Evolutionary conservation across 1,139 yeast genomes (phyloP), one percentile per base, ranked within the genome.

Genomic region (Taphrina populina): DNA sequence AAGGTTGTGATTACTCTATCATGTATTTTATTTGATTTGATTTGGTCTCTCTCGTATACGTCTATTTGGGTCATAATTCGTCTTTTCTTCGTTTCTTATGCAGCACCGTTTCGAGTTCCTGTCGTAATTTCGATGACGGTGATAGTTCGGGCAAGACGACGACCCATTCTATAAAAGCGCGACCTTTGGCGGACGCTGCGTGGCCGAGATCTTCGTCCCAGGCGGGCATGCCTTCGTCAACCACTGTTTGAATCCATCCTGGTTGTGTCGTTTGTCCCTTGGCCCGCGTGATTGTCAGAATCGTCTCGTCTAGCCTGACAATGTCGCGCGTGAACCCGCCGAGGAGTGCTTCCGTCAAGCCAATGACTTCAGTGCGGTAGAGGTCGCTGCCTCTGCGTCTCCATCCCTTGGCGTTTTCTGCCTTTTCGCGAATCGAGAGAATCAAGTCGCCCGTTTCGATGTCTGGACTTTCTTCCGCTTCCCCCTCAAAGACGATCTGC

Each of bases 201-300:
- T 49, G 36, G 8, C 36, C 46, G 19, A 17, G 46, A 13, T 52
- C 49, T 23, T 40, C 49, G 35, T 34, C 19, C 49, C 56, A 52
- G 35, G 74, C 62, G 1, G 97, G 97, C 96, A 92, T 88, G 30
- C 98, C 98, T 65, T 78, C 82, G 11, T 85, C 88, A 60, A 73
- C 71, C 30, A 90, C 62, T 3, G 75, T 68, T 67, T 92, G 95
- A 8, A 85, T 73, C 63, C 87, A 85, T 8, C 94, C 94, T 65
- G 82, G 73, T 45, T 72, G 62, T 1, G 85, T 81, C 11, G 75
- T 66, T 41, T 70, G 70, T 17, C 90, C 88, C 2, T 64, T 60
- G 0, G 65, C 65, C 61, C 95, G 76, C 27, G 71, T 61, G 20
- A 90, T 58, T 0, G 65, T 70, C 17, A 88, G 64, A 26, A 73